Evolutionary conservation across 2,329 filamentous ascomycete species (phyloP).

Genomic region (Diaporthe citri): DNA sequence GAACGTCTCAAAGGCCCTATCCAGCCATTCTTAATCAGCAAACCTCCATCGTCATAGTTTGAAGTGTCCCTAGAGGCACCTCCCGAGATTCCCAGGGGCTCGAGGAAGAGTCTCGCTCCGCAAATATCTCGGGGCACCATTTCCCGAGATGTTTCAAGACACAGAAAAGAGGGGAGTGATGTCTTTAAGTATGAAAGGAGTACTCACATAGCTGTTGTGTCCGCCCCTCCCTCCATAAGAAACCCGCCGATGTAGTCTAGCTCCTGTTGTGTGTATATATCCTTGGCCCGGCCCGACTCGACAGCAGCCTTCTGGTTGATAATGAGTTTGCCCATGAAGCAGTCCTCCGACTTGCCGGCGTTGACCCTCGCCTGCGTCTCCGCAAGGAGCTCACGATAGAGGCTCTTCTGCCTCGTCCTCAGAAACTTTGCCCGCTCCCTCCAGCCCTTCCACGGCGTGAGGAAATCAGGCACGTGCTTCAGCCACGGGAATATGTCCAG

Average conservation of each 20-base stretch:
- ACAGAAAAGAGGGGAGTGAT: neutral
- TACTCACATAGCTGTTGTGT: constrained; percentile 39
- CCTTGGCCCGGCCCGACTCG: constrained; percentile 28
- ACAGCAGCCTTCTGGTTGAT: constrained; percentile 8
- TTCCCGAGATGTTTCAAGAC: neutral
- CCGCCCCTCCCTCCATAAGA: constrained; percentile 42
- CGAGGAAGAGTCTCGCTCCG: neutral
- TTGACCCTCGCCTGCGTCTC: constrained; percentile 38
- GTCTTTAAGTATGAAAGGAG: neutral
- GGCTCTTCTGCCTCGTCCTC: constrained; percentile 36
- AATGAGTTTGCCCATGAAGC: constrained; percentile 39
- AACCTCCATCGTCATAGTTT: too few species aligned
- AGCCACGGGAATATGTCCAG: constrained; percentile 44
- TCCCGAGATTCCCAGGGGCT: neutral
- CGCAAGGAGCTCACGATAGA: constrained; percentile 41
- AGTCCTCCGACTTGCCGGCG: constrained; percentile 34
- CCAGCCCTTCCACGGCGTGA: constrained; percentile 44
- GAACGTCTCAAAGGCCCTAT: constrained; percentile 36
- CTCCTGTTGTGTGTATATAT: constrained; percentile 37
- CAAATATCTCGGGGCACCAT: too few species aligned
- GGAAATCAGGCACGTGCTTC: constrained; percentile 41
- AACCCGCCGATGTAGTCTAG: constrained; percentile 41
- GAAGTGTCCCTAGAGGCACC: neutral
- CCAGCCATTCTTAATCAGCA: neutral
- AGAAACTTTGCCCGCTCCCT: constrained; percentile 33